These are phyloP conservation scores for Rosa persica DNA, from an alignment of 306 rosid genomes.

Conservation along the genomic window DNA sequence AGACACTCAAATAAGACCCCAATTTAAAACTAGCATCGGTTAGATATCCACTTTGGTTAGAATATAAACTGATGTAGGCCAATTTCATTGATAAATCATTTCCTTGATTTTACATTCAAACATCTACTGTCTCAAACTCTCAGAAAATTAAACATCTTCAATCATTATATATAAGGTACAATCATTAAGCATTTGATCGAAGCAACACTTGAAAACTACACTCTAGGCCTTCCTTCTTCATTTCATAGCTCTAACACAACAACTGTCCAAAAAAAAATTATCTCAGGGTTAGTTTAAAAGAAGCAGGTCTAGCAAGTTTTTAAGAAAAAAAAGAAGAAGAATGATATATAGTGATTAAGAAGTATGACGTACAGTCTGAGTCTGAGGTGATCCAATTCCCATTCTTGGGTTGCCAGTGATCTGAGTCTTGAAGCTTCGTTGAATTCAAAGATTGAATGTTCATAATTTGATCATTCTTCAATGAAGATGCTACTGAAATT, in stretches of 20 bases:
- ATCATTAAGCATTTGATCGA: slow-evolving; percentile 23
- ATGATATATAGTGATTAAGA: background rate
- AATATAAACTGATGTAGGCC: slow-evolving; percentile 7
- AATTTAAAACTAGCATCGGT: no score
- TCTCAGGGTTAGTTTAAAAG: slow-evolving; percentile 22
- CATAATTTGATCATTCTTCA: slow-evolving; percentile 34
- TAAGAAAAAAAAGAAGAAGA: background rate
- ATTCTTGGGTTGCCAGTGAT: slow-evolving; percentile 35
- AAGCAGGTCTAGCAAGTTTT: background rate
- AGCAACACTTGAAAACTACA: slow-evolving; percentile 18
- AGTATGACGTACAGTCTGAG: slow-evolving; percentile 67
- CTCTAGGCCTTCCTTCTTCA: slow-evolving; percentile 28
- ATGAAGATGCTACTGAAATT: slow-evolving; percentile 50
- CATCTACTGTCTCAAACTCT: slow-evolving; percentile 5
- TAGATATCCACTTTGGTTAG: background rate
- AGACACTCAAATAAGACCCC: background rate
- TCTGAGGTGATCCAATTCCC: slow-evolving; percentile 97
- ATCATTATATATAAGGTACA: slow-evolving; percentile 30
- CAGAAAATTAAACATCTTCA: slow-evolving; percentile 16
- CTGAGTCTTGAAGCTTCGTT: slow-evolving; percentile 30
- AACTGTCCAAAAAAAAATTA: slow-evolving; percentile 44
- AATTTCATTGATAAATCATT: slow-evolving; percentile 8
- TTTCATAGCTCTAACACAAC: slow-evolving; percentile 82
- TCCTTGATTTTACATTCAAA: slow-evolving; percentile 32
- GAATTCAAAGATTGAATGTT: slow-evolving; percentile 35